Base-by-base conservation (phyloP, 1,139 yeast genomes). In the Wickerhamiella pararugosa region DNA sequence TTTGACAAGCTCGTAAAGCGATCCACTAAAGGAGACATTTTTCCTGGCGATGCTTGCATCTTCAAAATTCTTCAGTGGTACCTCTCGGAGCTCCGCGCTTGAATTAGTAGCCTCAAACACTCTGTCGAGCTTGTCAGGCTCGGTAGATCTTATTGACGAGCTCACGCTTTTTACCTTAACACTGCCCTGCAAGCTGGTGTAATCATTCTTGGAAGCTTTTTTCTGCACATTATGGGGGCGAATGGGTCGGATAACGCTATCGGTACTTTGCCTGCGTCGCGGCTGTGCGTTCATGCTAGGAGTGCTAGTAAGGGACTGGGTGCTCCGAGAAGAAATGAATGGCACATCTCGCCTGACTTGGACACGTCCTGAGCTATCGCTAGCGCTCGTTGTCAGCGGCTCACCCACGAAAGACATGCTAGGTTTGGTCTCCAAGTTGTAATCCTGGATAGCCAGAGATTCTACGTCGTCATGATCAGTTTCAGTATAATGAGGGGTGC, bases 11-110 rank as follows among this genome's bases (percentile, higher is more conserved):
- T 47, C 45, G 6, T 50, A 36, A 9, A 51, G 33, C 4, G 49
- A 40, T 2, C 43, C 52, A 2, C 48, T 43, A 31, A 47, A 50
- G 2, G 52, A 44, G n/a, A 48, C 38, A 34, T 50, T 45, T n/a
- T 37, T 40, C 7, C 27, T 32, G 2, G 47, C 46, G 10, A 49
- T 48, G 25, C 39, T 37, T 10, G 40, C 29, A 10, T 32, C 34
- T 5, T 37, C 29, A 10, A 32, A 32, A 15, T 27, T 28, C n/a
- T 27, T 21, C 6, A 41, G 25, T n/a, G 40, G 21, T 43, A 46
- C 11, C 28, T 45, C 42, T 27, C 41, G 28, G 7, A 33, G 32
- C 2, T 38, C 31, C 8, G 32, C 10, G 27, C 15, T 15, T 32
- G 9, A 7, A 3, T 10, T 8, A 7, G 28, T 34, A 7, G n/a